Conservation (phyloP, 2,329 filamentous ascomycete genomes). For the Fusarium miscanthi region DNA sequence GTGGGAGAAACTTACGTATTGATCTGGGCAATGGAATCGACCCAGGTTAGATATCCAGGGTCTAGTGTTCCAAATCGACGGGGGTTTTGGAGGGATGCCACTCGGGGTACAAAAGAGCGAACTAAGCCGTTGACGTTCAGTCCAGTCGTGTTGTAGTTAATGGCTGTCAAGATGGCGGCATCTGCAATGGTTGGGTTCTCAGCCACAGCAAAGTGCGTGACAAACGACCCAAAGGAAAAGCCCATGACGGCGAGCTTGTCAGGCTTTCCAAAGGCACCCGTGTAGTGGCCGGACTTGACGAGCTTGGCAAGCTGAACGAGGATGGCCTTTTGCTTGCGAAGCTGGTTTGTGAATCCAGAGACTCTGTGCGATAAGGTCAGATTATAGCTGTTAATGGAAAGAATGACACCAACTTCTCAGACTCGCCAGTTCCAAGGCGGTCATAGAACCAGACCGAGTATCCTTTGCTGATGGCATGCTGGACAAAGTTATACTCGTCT, state of each 20-base stretch:
- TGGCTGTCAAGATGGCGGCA: background rate
- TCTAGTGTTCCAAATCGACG: background rate
- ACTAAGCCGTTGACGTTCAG: background rate
- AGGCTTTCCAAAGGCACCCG: background rate
- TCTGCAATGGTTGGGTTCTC: background rate
- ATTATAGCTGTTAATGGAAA: background rate
- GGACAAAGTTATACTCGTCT: background rate
- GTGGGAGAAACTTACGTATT: background rate
- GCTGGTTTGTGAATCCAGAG: background rate
- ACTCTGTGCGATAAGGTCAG: background rate
- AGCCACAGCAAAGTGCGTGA: background rate
- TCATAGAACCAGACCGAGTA: background rate
- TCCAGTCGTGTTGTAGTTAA: background rate
- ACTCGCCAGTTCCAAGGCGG: background rate
- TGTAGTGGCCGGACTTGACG: background rate
- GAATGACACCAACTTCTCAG: background rate
- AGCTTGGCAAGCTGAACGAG: background rate
- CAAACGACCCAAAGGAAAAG: background rate
- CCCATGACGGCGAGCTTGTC: background rate
- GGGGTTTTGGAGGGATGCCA: background rate
- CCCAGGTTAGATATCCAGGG: background rate
- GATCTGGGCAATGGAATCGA: background rate
- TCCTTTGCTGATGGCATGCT: background rate
- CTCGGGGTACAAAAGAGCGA: background rate
- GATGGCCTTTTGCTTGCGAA: background rate